Conservation (phyloP, 2,329 filamentous ascomycete genomes). For the Triangularia setosa region DNA sequence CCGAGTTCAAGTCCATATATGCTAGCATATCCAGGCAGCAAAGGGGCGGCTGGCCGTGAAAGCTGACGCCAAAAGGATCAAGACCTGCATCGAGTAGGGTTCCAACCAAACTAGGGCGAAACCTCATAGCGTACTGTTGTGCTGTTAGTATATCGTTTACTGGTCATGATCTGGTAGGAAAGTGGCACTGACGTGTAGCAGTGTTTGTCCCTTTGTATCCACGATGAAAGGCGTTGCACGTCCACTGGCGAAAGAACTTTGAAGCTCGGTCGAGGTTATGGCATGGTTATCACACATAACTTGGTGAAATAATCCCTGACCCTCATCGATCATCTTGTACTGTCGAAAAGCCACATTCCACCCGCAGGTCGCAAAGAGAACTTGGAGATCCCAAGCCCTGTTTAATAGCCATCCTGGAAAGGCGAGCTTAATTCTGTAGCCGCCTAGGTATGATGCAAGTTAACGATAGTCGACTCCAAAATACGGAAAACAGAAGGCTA, state of each 20-base stretch:
- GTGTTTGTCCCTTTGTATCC: neutral
- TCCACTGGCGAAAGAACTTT: neutral
- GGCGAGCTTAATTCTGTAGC: neutral
- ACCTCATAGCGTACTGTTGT: neutral
- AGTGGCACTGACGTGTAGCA: slow-evolving; percentile 6
- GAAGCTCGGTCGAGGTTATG: neutral
- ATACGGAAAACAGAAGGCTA: no score
- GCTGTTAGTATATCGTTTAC: neutral
- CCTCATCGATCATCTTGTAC: neutral
- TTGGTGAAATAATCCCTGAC: neutral
- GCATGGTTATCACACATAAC: neutral
- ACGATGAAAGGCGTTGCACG: neutral
- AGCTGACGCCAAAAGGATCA: neutral
- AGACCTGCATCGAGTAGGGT: neutral
- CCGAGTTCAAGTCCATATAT: neutral
- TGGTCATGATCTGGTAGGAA: neutral
- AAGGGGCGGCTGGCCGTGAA: neutral
- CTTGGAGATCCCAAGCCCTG: slow-evolving; percentile 1
- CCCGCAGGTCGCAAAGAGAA: neutral
- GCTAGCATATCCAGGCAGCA: neutral
- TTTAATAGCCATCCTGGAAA: slow-evolving; percentile 2
- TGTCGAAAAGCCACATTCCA: neutral
- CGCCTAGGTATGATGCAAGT: neutral
- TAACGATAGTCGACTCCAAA: neutral
- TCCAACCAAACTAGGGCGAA: neutral